Base-by-base conservation (phyloP, 2,329 filamentous ascomycete species). In the Conoideocrella luteorostrata region DNA sequence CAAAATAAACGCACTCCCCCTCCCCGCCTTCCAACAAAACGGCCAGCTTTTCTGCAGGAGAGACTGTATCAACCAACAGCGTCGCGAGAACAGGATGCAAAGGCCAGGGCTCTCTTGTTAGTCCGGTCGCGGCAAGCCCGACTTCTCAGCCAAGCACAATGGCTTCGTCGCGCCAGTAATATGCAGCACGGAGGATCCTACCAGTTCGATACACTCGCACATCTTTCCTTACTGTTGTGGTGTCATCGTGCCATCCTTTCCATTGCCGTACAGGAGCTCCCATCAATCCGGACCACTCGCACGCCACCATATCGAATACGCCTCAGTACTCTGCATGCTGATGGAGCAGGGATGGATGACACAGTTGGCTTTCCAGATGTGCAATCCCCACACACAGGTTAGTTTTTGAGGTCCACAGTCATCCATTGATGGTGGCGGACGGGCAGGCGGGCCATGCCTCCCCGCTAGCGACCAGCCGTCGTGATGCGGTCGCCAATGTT, bases 381-480 rank as follows among this genome's bases (percentile, higher is more conserved):
- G 21, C 12, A n/a, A 35, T 40, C 18, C 30, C 30, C 23, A 23
- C n/a, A n/a, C n/a, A n/a, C n/a, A n/a, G n/a, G n/a, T n/a, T n/a
- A n/a, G n/a, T n/a, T n/a, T n/a, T n/a, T n/a, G n/a, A n/a, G n/a
- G n/a, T n/a, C n/a, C n/a, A n/a, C n/a, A n/a, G n/a, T n/a, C n/a
- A n/a, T 29, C n/a, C 38, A 32, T 7, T 22, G 12, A 20, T 13
- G 12, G 26, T 43, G 35, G 33, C 28, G 38, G 20, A 26, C 33
- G 32, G 30, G 32, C 24, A 22, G 45, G n/a, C 45, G 41, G 45
- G 45, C 41, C 41, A 32, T 28, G 23, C 24, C 37, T 38, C 34
- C 18, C 29, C 30, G 23, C n/a, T n/a, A n/a, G n/a, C n/a, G n/a
- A n/a, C n/a, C n/a, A n/a, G n/a, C n/a, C n/a, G n/a, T n/a, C n/a